These are phyloP conservation scores for Breynia disticha DNA, from an alignment of 441 rosid species.

Conservation along the genomic window DNA sequence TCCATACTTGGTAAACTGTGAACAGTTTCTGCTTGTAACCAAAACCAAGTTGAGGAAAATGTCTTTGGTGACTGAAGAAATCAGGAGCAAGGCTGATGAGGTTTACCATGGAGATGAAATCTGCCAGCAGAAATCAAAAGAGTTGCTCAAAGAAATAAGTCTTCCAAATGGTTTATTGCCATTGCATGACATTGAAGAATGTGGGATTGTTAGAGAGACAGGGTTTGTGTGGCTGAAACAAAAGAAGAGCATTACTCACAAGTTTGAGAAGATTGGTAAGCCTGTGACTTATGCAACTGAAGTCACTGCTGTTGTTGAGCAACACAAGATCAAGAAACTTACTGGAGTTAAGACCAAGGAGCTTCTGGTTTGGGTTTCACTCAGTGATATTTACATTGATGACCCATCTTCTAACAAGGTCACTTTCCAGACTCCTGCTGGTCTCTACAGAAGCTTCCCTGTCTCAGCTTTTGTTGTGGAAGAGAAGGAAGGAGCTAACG, in stretches of 20 bases:
- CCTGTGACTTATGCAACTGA: conserved; percentile 51
- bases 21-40: background rate
- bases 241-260: conserved; percentile 67
- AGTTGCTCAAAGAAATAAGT: conserved; percentile 43
- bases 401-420: conserved; percentile 45
- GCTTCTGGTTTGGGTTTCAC: conserved; percentile 64
- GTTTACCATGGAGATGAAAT: conserved; percentile 62
- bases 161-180: conserved; percentile 82
- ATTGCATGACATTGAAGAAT: conserved; percentile 64
- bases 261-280: conserved; percentile 65
- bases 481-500: conserved; percentile 8
- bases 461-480: conserved; percentile 43
- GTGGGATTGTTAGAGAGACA: conserved; percentile 67
- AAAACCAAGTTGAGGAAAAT: conserved; percentile 12
- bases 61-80: conserved; percentile 60
- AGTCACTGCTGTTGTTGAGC: conserved; percentile 59
- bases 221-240: conserved; percentile 95
- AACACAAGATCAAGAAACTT: conserved; percentile 72
- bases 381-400: conserved; percentile 53
- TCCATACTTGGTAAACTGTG: background rate
- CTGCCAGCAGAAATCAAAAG: conserved; percentile 59
- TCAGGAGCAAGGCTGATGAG: conserved; percentile 71
- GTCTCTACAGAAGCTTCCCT: conserved; percentile 49
- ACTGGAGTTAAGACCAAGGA: conserved; percentile 90
- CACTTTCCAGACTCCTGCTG: conserved; percentile 50